phyloP scores from a whole-genome alignment of 2,329 filamentous ascomycete species.

The Verruconis gallopava region DNA sequence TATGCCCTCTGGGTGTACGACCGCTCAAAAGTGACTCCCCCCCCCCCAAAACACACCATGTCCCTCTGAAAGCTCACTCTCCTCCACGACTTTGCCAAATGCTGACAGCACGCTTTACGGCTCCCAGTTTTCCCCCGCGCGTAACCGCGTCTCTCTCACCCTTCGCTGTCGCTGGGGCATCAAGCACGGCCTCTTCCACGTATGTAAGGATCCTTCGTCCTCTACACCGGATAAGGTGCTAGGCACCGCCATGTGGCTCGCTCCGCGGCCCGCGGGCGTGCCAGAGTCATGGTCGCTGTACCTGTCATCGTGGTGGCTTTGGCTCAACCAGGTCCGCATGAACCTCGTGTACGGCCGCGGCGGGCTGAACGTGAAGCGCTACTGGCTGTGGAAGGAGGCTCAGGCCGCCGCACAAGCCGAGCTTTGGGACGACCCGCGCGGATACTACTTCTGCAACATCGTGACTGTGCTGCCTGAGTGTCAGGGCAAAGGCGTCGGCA shows the following conservation, averaged over 20 bases:
- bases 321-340: conserved; percentile 51
- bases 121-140: conserved; percentile 42
- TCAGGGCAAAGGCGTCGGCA: conserved; percentile 55
- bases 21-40: conserved; percentile 34
- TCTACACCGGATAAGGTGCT: conserved; percentile 38
- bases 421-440: conserved; percentile 51
- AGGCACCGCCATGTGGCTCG: conserved; percentile 61
- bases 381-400: conserved; percentile 59
- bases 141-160: conserved; percentile 50
- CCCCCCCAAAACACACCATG: background rate
- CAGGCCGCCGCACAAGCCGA: conserved; percentile 48
- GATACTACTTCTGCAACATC: conserved; percentile 68
- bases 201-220: conserved; percentile 46
- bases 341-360: conserved; percentile 57
- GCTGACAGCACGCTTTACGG: background rate
- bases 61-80: no score
- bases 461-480: conserved; percentile 53
- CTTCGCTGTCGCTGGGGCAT: conserved; percentile 60
- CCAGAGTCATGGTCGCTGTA: conserved; percentile 49
- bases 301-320: conserved; percentile 52
- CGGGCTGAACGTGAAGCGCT: conserved; percentile 53
- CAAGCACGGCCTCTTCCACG: conserved; percentile 54
- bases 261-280: conserved; percentile 36
- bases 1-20: conserved; percentile 56
- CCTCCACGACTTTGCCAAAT: conserved; percentile 22